phyloP scores from a whole-genome alignment of 1,284 basidiomycete genomes.

The Ustilago crameri region DNA sequence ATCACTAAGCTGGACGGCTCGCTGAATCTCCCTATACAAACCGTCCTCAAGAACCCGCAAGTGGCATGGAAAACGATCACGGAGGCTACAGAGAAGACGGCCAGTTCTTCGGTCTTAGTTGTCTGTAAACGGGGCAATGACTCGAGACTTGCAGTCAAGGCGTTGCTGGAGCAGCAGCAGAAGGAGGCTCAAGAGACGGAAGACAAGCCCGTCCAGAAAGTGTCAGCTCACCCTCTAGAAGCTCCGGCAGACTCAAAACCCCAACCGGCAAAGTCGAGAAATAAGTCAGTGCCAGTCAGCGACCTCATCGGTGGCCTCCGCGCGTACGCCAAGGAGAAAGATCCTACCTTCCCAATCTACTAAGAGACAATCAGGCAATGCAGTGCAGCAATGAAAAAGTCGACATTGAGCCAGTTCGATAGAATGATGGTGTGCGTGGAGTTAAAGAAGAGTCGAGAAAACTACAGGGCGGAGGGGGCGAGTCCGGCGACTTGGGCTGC shows the following conservation, averaged over 20 bases:
- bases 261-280: not conserved
- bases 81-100: not conserved
- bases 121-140: constrained; percentile 66
- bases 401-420: not conserved
- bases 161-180: constrained; percentile 73
- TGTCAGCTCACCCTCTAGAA: constrained; percentile 12
- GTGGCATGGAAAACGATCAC: constrained; percentile 67
- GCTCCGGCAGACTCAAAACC: not conserved
- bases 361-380: constrained; percentile 8
- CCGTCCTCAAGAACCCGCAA: constrained; percentile 75
- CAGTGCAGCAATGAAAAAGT: too few species aligned
- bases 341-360: constrained; percentile 54
- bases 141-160: constrained; percentile 28
- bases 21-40: constrained; percentile 76
- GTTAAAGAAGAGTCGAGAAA: not conserved
- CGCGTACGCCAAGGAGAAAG: constrained; percentile 42
- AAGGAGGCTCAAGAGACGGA: constrained; percentile 73
- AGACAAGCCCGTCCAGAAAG: not conserved
- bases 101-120: constrained; percentile 15
- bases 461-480: constrained; percentile 27
- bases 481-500: constrained; percentile 32
- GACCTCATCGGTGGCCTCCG: constrained; percentile 56
- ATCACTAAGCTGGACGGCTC: constrained; percentile 84
- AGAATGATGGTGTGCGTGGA: too few species aligned
- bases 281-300: constrained; percentile 17